phyloP scores from a whole-genome alignment of 2,329 filamentous ascomycete genomes.

The Fusarium sp. region DNA sequence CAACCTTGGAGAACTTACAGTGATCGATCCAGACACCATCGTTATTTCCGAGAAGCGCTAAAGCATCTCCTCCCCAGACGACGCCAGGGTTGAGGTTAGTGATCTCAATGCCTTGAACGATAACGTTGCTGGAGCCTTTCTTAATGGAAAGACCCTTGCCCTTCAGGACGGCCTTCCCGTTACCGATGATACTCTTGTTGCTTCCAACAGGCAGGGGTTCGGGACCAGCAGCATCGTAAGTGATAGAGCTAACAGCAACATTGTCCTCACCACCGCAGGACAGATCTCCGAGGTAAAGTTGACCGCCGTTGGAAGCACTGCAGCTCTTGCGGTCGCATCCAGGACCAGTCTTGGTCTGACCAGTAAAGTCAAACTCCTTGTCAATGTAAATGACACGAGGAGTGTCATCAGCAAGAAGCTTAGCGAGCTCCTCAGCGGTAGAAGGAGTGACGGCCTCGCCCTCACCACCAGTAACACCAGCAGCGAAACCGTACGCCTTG shows the following conservation, averaged over 20 bases:
- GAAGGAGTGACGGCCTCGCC: constrained; percentile 59
- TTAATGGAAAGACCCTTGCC: constrained; percentile 60
- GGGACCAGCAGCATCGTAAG: constrained; percentile 47
- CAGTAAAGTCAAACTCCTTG: constrained; percentile 48
- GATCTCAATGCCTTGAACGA: constrained; percentile 63
- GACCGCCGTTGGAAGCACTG: constrained; percentile 46
- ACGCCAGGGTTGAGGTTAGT: constrained; percentile 57
- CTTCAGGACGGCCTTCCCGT: constrained; percentile 46
- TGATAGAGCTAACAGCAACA: constrained; percentile 43
- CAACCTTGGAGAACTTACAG: constrained; percentile 56
- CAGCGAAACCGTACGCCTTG: constrained; percentile 49
- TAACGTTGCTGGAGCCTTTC: constrained; percentile 60
- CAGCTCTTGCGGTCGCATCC: constrained; percentile 50
- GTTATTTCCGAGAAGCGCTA: constrained; percentile 54
- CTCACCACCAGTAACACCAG: constrained; percentile 62
- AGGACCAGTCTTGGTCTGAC: constrained; percentile 38
- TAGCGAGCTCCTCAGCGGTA: constrained; percentile 59
- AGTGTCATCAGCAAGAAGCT: constrained; percentile 46
- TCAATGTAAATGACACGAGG: constrained; percentile 45
- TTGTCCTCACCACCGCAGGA: constrained; percentile 47
- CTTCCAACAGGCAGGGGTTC: constrained; percentile 44
- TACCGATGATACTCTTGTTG: constrained; percentile 49
- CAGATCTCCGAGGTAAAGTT: constrained; percentile 47
- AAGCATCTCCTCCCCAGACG: constrained; percentile 51
- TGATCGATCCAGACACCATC: constrained; percentile 52